Percentiles rank a stretch among this genome's conserved stretches.
Evolutionary conservation across 257 asterid genomes (phyloP).

Genomic region (Solanum bulbocastanum): DNA sequence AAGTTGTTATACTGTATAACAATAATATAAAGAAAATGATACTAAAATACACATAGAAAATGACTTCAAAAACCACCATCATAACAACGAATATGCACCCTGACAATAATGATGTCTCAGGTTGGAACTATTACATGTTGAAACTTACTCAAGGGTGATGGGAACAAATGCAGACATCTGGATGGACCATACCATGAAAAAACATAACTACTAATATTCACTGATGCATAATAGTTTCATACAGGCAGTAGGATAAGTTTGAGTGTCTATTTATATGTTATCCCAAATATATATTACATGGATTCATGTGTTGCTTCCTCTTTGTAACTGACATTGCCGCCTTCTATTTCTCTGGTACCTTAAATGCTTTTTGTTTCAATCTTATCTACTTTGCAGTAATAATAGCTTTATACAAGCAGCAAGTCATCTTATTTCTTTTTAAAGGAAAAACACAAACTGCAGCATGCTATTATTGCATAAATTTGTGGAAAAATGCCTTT

Average conservation of each 20-base stretch:
- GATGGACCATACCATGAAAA: no score
- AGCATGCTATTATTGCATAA: background rate
- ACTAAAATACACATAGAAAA: no score
- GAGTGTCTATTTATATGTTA: no score
- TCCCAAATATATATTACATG: background rate
- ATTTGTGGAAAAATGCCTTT: background rate
- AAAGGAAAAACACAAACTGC: no score
- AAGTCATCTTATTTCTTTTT: no score
- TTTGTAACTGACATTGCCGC: background rate
- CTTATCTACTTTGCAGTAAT: no score
- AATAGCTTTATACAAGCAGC: no score
- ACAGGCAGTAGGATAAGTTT: background rate
- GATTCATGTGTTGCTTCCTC: background rate
- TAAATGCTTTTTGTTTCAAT: background rate
- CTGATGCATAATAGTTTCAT: no score
- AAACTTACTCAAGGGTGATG: no score
- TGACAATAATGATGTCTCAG: no score
- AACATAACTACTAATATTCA: no score
- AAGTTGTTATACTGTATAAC: conserved; percentile 18
- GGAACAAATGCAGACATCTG: no score
- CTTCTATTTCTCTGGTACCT: background rate
- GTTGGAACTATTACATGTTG: background rate
- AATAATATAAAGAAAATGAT: background rate
- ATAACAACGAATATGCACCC: background rate
- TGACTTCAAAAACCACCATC: background rate